Evolutionary conservation across 2,329 filamentous ascomycete species (phyloP).

Genomic region (Fonsecaea monophora): DNA sequence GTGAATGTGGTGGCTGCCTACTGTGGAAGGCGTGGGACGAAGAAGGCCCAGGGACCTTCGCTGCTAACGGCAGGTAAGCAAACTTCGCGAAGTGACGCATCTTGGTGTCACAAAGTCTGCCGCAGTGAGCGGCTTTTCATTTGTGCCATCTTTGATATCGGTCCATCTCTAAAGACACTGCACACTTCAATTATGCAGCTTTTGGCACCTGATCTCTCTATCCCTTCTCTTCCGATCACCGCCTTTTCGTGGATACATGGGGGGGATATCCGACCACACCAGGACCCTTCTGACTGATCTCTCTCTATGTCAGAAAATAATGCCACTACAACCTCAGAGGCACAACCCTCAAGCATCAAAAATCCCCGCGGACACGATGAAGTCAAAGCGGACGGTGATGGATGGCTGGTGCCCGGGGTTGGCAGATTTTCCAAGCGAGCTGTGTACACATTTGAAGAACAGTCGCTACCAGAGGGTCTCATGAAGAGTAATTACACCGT

Average conservation of each 20-base stretch:
- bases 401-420: slow-evolving; percentile 33
- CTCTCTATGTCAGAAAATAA: neutral
- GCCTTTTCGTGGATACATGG: neutral
- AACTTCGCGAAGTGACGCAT: neutral
- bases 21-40: neutral
- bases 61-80: slow-evolving; percentile 14
- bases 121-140: neutral
- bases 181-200: neutral
- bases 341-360: neutral
- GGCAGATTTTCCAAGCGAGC: slow-evolving; percentile 34
- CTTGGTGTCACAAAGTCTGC: neutral
- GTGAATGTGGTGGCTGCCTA: slow-evolving; percentile 4
- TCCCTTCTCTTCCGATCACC: neutral
- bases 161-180: neutral
- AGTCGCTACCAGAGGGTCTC: slow-evolving; percentile 34
- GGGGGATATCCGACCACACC: neutral
- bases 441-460: slow-evolving; percentile 32
- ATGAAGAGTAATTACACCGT: slow-evolving; percentile 32
- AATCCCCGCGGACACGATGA: neutral
- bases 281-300: neutral
- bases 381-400: slow-evolving; percentile 19
- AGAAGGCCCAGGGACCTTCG: neutral
- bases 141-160: neutral
- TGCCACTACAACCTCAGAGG: neutral
- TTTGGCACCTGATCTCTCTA: neutral